Base-by-base conservation (phyloP, 208 protist species). In the Acanthamoeba sp. region DNA sequence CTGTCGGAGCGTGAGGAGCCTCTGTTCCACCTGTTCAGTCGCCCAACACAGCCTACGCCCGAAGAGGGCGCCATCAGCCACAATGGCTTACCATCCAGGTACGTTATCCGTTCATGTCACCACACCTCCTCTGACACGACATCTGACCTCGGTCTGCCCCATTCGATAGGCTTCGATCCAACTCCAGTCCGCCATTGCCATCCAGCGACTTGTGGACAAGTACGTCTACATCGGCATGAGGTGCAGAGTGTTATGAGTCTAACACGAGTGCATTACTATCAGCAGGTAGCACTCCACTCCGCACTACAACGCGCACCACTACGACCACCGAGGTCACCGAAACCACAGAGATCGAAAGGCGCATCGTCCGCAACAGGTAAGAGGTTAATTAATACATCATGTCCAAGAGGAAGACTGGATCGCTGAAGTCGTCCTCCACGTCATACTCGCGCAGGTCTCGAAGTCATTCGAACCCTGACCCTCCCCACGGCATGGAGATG, bases 401-500 rank as follows among this genome's bases (percentile, higher is more conserved):
- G n/a, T n/a, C n/a, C n/a, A n/a, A n/a, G n/a, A n/a, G n/a, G n/a
- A n/a, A n/a, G n/a, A n/a, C n/a, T n/a, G n/a, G n/a, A n/a, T n/a
- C n/a, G n/a, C n/a, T n/a, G n/a, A n/a, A n/a, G n/a, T n/a, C n/a
- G n/a, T n/a, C n/a, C n/a, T n/a, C n/a, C n/a, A n/a, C n/a, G n/a
- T n/a, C n/a, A n/a, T n/a, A n/a, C n/a, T n/a, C n/a, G n/a, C n/a
- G n/a, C 38, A 85, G 76, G 32, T 85, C 76, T 12, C 76, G 76
- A 57, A 85, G 76, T 36, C 36, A 85, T 20, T 85, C 76, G n/a
- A 78, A 78, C 38, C 69, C 69, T 5, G 76, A 85, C 76, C 76
- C 76, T 27, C 36, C 76, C 14, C 34, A 76, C 32, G 16, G 6
- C 7, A 76, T 42, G 66, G 36, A 76, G n/a, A 27, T 66, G 59